A percentile compares a stretch with the other conserved stretches of the same genome.
Conservation (phyloP, 805 yeast genomes). For the Candida railenensis region DNA sequence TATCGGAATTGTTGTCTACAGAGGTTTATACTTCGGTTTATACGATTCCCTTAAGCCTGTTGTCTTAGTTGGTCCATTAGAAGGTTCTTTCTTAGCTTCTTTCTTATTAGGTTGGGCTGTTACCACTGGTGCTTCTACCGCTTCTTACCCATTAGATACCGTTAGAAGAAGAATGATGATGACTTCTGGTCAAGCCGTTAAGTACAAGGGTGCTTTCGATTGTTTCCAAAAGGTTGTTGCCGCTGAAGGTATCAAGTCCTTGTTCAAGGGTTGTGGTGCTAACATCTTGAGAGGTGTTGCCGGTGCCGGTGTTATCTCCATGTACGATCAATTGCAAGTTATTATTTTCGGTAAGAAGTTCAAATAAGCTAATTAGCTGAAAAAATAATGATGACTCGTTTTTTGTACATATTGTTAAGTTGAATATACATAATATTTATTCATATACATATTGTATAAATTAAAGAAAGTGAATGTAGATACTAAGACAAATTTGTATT, state of each 20-base stretch:
- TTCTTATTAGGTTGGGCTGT: slow-evolving; percentile 97
- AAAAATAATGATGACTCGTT: background rate
- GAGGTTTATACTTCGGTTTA: slow-evolving; percentile 98
- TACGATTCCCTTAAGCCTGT: slow-evolving; percentile 96
- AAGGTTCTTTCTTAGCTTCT: slow-evolving; percentile 92
- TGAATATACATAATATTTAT: slow-evolving; percentile 6
- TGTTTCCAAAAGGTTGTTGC: slow-evolving; percentile 90
- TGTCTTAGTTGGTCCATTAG: slow-evolving; percentile 89
- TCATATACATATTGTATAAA: background rate
- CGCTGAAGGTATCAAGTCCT: slow-evolving; percentile 89
- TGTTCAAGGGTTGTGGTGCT: slow-evolving; percentile 99
- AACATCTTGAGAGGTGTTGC: slow-evolving; percentile 99
- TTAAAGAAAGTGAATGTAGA: background rate
- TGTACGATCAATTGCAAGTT: slow-evolving; percentile 96
- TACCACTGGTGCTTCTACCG: slow-evolving; percentile 98
- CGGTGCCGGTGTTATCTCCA: slow-evolving; percentile 98
- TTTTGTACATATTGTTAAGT: slow-evolving; percentile 7
- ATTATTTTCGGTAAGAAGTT: slow-evolving; percentile 95
- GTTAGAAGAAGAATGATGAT: slow-evolving; percentile 99
- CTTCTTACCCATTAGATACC: slow-evolving; percentile 98
- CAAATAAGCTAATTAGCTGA: slow-evolving; percentile 43
- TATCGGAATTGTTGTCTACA: slow-evolving; percentile 95
- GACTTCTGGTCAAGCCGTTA: slow-evolving; percentile 99
- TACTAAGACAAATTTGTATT: too few species aligned
- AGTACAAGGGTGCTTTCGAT: slow-evolving; percentile 93